Conservation (phyloP, 2,329 filamentous ascomycete genomes). For the Penicillium palitans region DNA sequence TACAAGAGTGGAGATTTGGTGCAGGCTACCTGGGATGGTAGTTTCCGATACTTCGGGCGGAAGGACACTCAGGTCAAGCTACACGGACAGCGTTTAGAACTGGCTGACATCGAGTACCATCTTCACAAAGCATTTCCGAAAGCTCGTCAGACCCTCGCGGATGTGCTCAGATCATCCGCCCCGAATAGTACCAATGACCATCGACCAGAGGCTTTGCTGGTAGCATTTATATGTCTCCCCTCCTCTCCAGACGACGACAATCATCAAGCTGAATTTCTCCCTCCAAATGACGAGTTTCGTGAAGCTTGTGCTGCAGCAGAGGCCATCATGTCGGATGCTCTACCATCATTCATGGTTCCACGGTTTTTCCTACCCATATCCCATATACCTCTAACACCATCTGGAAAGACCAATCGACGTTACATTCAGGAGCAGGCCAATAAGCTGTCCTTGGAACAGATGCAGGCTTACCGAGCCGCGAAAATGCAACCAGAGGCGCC, state of each 20-base stretch:
- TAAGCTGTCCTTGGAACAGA: not conserved
- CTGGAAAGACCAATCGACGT: conserved; percentile 38
- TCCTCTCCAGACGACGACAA: not conserved
- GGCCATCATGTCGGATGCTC: not conserved
- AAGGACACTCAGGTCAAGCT: conserved; percentile 4
- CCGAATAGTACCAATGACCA: not conserved
- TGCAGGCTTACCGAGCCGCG: not conserved
- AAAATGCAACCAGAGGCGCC: conserved; percentile 1
- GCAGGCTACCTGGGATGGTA: not conserved
- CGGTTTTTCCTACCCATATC: conserved; percentile 34
- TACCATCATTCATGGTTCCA: conserved; percentile 23
- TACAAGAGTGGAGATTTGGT: conserved; percentile 7
- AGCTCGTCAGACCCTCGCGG: not conserved
- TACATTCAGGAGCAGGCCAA: too few relatives aligned
- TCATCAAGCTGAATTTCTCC: not conserved
- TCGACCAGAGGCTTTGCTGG: not conserved
- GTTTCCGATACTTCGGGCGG: not conserved
- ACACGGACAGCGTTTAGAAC: not conserved
- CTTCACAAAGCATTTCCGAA: not conserved
- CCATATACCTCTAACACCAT: conserved; percentile 38
- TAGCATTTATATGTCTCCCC: not conserved
- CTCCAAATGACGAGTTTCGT: not conserved
- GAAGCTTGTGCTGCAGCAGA: not conserved
- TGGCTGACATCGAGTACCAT: not conserved
- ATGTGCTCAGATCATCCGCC: not conserved